Percentiles rank a stretch among this genome's conserved stretches.
Evolutionary conservation across 352 stramenopile species (phyloP).

Genomic region (Phytopythium montanum): DNA sequence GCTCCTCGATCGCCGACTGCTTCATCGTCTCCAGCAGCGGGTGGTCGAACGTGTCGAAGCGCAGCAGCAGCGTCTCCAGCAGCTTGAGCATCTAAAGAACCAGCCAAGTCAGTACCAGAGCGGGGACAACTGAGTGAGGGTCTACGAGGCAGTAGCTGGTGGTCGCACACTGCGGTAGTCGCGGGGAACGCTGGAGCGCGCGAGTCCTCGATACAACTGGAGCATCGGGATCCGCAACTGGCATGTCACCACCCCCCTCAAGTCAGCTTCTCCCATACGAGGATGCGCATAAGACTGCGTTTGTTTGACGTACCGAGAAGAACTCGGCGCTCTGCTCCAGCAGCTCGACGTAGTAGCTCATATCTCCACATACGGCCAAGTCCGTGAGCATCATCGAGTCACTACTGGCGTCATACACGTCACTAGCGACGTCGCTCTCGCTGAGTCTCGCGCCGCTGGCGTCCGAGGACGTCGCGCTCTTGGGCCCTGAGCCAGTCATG

Average conservation of each 20-base stretch:
- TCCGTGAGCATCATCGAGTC: slow-evolving; percentile 31
- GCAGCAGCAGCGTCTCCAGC: slow-evolving; percentile 48
- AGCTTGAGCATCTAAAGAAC: slow-evolving; percentile 31
- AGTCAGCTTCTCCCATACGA: neutral
- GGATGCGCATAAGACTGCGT: neutral
- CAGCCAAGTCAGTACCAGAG: no score
- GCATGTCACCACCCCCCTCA: neutral
- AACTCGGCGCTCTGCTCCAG: slow-evolving; percentile 74
- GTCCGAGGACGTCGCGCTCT: slow-evolving; percentile 1
- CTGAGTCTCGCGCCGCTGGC: neutral
- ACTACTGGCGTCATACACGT: slow-evolving; percentile 12
- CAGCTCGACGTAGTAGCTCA: slow-evolving; percentile 73
- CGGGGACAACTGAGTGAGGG: slow-evolving; percentile 3
- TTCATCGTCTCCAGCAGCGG: slow-evolving; percentile 65
- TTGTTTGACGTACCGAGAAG: slow-evolving; percentile 44
- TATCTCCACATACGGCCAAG: slow-evolving; percentile 43
- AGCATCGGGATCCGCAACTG: slow-evolving; percentile 75
- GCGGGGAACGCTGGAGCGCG: slow-evolving; percentile 39
- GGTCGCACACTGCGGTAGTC: slow-evolving; percentile 46
- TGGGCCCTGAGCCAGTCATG: slow-evolving; percentile 6
- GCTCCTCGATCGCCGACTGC: slow-evolving; percentile 66
- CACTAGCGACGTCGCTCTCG: slow-evolving; percentile 11
- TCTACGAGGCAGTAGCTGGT: neutral
- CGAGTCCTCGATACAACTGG: slow-evolving; percentile 59
- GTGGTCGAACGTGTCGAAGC: slow-evolving; percentile 63